Evolutionary conservation across 164 flowering plant genomes (phyloP).

Genomic region (Litsea cubeba): DNA sequence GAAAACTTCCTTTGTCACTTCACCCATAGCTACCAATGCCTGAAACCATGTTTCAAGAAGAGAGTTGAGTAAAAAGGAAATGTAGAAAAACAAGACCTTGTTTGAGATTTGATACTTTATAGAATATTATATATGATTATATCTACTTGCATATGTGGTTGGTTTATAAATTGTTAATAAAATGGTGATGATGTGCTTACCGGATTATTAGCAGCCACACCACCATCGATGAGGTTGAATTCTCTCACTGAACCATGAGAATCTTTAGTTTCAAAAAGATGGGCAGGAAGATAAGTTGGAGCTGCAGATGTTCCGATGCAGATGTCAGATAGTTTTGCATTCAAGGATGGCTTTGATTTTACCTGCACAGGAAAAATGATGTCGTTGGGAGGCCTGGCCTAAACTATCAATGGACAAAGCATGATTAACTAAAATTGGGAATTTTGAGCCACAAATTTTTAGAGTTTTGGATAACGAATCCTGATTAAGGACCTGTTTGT

Average conservation of each 20-base stretch:
- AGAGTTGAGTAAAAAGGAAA: neutral
- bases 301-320: constrained; percentile 39
- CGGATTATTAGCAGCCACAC: constrained; percentile 34
- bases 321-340: constrained; percentile 32
- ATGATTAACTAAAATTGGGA: neutral
- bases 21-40: constrained; percentile 27
- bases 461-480: neutral
- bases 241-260: constrained; percentile 17
- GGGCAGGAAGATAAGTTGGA: constrained; percentile 36
- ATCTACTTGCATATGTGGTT: neutral
- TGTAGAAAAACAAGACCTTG: neutral
- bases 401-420: neutral
- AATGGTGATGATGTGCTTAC: constrained; percentile 10
- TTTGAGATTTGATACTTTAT: too few relatives aligned
- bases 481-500: too few relatives aligned
- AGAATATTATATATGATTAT: neutral
- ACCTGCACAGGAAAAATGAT: constrained; percentile 15
- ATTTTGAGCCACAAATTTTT: neutral
- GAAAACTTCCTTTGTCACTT: constrained; percentile 22
- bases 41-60: constrained; percentile 3
- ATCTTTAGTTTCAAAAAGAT: constrained; percentile 19
- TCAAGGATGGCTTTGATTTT: constrained; percentile 16
- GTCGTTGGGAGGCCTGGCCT: neutral
- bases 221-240: constrained; percentile 36
- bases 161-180: neutral